Evolutionary conservation across 2,329 filamentous ascomycete species (phyloP), one percentile per base, ranked within the genome.

Genomic region (Bretziella fagacearum): DNA sequence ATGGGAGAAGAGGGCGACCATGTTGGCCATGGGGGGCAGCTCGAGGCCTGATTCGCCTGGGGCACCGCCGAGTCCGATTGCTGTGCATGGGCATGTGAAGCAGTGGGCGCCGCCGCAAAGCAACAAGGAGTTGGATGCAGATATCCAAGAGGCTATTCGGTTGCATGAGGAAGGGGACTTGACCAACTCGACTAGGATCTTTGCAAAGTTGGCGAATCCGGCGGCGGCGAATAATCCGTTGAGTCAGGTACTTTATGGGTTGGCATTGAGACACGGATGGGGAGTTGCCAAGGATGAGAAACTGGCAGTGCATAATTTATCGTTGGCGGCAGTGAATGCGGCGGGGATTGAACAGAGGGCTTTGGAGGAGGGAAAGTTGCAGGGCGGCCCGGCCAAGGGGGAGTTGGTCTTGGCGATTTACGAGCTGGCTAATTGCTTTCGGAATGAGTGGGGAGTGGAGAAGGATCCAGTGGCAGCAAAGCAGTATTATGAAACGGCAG

Each of bases 331-430:
- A 4, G 81, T 84, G 37, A 95, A 94, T 63, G 85, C 86, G 20
- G 91, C 89, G 20, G 73, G 77, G 35, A 77, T 98, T 47, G 91
- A 98, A 66, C 74, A 82, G 46, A 69, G 86, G 56, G 91, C 91
- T 25, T 74, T 96, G 18, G 70, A 81, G 54, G 83, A 87, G 6
- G 91, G 89, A 13, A 75, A 93, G 63, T 91, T 85, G 63, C 93
- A 91, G 63, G 91, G 91, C 45, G 91, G 91, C 51, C 81, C 84
- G 11, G 89, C 89, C 37, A 98, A 96, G 65, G 91, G 91, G 51
- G 91, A 98, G 68, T 73, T 98, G 46, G 84, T 96, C 15, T 76
- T 98, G 52, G 89, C 91, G 51, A 96, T 98, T 53, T 96, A 91
- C 58, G 91, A 98, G 67, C 67, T 98, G 57, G 84, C 80, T 47